Evolutionary conservation across 306 rosid species (phyloP).

Genomic region (Echinosophora koreensis): DNA sequence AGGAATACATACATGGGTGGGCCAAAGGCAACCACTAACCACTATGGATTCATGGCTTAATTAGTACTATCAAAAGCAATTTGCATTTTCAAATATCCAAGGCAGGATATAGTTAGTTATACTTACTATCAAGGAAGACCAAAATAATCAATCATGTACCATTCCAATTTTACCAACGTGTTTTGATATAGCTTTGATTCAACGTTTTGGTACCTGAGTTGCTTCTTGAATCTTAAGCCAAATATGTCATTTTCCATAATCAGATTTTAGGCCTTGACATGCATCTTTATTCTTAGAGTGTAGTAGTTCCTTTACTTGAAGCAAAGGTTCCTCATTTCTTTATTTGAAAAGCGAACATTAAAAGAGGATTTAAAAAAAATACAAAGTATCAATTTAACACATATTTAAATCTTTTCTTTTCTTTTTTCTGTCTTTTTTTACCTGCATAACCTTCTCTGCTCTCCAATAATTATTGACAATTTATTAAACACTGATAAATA

Average conservation of each 20-base stretch:
- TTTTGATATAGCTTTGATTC: conserved; percentile 2
- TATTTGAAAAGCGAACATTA: background rate
- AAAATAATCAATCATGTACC: conserved; percentile 35
- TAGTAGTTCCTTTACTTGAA: conserved; percentile 13
- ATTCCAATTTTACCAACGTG: conserved; percentile 23
- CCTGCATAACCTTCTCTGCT: too few relatives aligned
- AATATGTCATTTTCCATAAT: conserved; percentile 38
- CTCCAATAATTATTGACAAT: background rate
- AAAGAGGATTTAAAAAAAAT: background rate
- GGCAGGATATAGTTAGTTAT: background rate
- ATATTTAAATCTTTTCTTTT: too few relatives aligned
- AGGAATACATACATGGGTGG: conserved; percentile 32
- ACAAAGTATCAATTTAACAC: background rate
- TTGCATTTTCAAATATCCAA: conserved; percentile 29
- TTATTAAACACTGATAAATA: background rate
- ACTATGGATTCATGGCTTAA: conserved; percentile 38
- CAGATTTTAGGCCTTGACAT: conserved; percentile 2
- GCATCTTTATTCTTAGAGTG: conserved; percentile 15
- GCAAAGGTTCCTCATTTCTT: background rate
- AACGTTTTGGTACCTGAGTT: conserved; percentile 38
- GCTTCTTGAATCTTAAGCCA: too few relatives aligned
- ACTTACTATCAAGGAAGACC: background rate
- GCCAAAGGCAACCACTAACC: conserved; percentile 43
- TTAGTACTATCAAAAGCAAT: conserved; percentile 14
- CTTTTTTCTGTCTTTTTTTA: too few relatives aligned